A percentile compares a stretch with the other conserved stretches of the same genome.
Conservation (phyloP, 768 basidiomycete genomes). For the Suillus spraguei region DNA sequence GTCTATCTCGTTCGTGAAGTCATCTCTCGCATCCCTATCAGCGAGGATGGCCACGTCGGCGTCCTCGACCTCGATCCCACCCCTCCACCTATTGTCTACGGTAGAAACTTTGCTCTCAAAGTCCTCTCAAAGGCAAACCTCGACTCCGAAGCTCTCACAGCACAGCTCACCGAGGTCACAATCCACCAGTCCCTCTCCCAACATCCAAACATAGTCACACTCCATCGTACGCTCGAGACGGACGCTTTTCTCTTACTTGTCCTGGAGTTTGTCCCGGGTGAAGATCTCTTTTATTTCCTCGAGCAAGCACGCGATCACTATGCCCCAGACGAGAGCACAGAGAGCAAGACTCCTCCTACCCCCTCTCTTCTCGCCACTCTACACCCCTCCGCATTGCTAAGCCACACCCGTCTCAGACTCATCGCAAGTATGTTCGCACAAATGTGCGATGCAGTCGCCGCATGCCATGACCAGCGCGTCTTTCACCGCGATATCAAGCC, state of each 20-base stretch:
- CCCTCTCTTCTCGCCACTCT: slow-evolving; percentile 88
- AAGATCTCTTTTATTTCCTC: slow-evolving; percentile 97
- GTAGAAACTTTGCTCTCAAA: slow-evolving; percentile 92
- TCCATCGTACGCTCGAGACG: slow-evolving; percentile 93
- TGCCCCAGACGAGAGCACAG: slow-evolving; percentile 38
- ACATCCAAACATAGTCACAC: slow-evolving; percentile 94
- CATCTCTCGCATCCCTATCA: slow-evolving; percentile 31
- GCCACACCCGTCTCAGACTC: slow-evolving; percentile 84
- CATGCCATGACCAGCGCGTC: slow-evolving; percentile 89
- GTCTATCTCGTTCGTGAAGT: slow-evolving; percentile 91
- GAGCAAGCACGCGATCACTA: slow-evolving; percentile 93
- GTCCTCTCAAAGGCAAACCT: slow-evolving; percentile 94
- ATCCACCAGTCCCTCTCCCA: slow-evolving; percentile 91
- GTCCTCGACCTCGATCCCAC: slow-evolving; percentile 53
- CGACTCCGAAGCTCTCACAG: slow-evolving; percentile 80
- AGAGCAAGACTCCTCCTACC: slow-evolving; percentile 77
- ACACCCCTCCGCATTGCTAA: slow-evolving; percentile 79
- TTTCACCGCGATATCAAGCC: slow-evolving; percentile 99
- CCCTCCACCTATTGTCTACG: slow-evolving; percentile 52
- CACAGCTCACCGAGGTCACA: slow-evolving; percentile 93
- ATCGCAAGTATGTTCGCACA: slow-evolving; percentile 98
- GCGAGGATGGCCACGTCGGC: slow-evolving; percentile 57
- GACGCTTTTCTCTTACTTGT: slow-evolving; percentile 88
- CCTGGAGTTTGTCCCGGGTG: slow-evolving; percentile 94
- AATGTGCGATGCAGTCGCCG: slow-evolving; percentile 98